Base-by-base conservation (phyloP, 164 flowering plant species). In the Liriodendron chinense region DNA sequence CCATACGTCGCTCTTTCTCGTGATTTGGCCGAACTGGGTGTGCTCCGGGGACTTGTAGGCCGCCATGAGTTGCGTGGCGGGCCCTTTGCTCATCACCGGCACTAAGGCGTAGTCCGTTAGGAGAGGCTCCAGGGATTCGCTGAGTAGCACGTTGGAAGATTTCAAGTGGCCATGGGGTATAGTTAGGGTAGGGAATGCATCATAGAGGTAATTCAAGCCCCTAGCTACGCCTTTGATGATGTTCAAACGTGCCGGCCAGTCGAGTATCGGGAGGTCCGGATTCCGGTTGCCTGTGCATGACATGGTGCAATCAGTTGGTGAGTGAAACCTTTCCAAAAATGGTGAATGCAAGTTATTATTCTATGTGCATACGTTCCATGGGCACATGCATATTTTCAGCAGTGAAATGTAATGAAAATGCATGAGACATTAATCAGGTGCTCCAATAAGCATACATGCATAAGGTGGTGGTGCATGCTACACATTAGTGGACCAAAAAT, bases 1-100 rank as follows among this genome's bases (percentile, higher is more conserved):
- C 99, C 99, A 95, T 0, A 92, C 89, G 48, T 95, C 99, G 1
- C 94, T 86, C 76, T 92, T 95, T 86, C 79, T 89, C 18, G 90
- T 84, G 9, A 80, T 73, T 2, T 87, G 85, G 1, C 85, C 80
- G 6, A 69, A 70, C 65, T 84, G 81, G 1, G 47, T 13, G 77
- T 83, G 87, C 47, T 96, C 98, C 0, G 98, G 98, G 16, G 96
- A 92, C 72, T 85, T 92, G 81, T 91, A 93, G 20, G 93, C 93
- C 57, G 88, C 91, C 87, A 93, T 85, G 72, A 83, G 68, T 10
- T 88, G 80, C 13, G 79, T 83, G 3, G 93, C 90, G 34, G 81
- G 82, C 63, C 84, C 91, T 70, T 80, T 85, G 82, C 87, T 90
- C 53, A 88, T 83, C 25, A 94, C 78, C 0, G 97, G 94, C 3